Base-by-base conservation (phyloP, 2,329 filamentous ascomycete species). In the Colletotrichum echinochloae region DNA sequence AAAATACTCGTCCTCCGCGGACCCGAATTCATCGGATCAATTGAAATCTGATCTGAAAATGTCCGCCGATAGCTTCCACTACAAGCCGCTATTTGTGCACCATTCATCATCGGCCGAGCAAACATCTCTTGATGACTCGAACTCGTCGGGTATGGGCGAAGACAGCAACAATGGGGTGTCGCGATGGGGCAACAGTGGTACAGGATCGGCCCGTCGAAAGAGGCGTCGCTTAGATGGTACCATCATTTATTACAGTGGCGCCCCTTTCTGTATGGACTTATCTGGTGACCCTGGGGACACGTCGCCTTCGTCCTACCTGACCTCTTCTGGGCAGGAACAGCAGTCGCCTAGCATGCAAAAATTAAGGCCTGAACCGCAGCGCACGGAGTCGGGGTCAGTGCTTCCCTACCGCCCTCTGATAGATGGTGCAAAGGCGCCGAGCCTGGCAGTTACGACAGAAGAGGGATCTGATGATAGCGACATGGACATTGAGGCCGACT, bases 211-310 rank as follows among this genome's bases (percentile, higher is more conserved):
- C 66, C 81, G 76, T 78, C 84, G 81, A 73, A 85, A 82, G 73
- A 88, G 87, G 78, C 86, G 87, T 33, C 86, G 84, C 0, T 85
- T 89, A 16, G 89, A 92, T 69, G 94, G 93, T 11, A 90, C 92
- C 1, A 92, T 97, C 74, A 94, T 95, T 23, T 97, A 95, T 77
- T 97, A 95, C 78, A 93, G 88, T 71, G 92, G 92, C 33, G 91
- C 92, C 1, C 89, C 88, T 0, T 97, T 96, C 78, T 96, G 90
- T 78, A 94, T 91, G 1, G 94, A 97, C 78, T 81, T 96, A 4
- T 93, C 91, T 20, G 91, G 91, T 2, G 91, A 94, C 74, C 83
- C 83, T 14, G 85, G 84, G 2, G 84, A 86, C 28, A 72, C 79
- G 1, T 86, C 84, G 0, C 83, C 85, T 1, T 78, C 84, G 2